Evolutionary conservation across 2,329 filamentous ascomycete genomes (phyloP), one percentile per base, ranked within the genome.

Genomic region (Xylariaceae sp.): DNA sequence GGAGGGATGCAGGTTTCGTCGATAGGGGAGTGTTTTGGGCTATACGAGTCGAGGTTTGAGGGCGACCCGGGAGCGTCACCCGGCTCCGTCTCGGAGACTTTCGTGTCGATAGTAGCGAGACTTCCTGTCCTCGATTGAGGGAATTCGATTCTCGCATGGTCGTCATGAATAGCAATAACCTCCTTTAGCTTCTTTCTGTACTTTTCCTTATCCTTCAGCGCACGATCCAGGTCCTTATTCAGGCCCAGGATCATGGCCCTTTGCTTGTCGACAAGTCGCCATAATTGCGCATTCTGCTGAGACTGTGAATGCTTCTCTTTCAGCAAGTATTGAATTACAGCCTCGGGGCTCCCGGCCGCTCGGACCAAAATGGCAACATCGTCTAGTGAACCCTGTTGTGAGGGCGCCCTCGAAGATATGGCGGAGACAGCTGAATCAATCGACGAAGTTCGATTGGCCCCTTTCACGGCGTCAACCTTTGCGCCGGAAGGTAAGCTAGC

Each of bases 191-290:
- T 96, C 74, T 88, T 92, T 68, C 90, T 86, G 72, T 97, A 97
- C 68, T 88, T 88, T 66, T 97, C 93, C 75, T 97, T 97, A 67
- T 97, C 94, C 72, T 96, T 96, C 64, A 96, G 75, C 1, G 92
- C 87, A 55, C 90, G 85, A 74, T 97, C 93, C 10, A 99, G 78
- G 72, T 99, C 94, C 73, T 94, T 96, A 71, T 97, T 97, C 63
- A 99, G 80, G 6, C 92, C 93, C 17, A 96, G 75, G 57, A 99
- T 92, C 86, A 99, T 92, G 13, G 91, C 86, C 63, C 93, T 83
- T 74, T 99, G 94, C 77, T 99, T 97, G 73, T 97, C 93, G 53
- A 99, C 92, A 51, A 99, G 77, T 54, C 92, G 88, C 94, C 94
- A 99, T 69, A 99, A 77, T 73, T 99, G 93, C 15, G 87, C 81